A percentile compares a stretch with the other conserved stretches of the same genome.
Evolutionary conservation across 2,329 filamentous ascomycete genomes (phyloP).

Genomic region (Fusarium scirpi): DNA sequence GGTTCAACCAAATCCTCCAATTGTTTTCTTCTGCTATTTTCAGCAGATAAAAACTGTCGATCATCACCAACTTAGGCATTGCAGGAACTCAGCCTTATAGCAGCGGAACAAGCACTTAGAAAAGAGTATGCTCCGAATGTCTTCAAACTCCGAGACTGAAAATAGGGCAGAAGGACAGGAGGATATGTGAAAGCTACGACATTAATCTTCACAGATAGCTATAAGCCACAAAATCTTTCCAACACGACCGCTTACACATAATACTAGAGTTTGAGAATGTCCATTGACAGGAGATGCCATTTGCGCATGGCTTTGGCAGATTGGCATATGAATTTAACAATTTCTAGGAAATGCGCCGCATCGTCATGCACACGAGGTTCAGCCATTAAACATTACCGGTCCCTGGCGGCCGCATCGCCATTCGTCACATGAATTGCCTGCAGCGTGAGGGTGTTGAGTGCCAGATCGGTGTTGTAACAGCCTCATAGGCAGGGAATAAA

Average conservation of each 20-base stretch:
- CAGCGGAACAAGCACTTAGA: conserved; percentile 8
- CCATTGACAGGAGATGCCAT: conserved; percentile 40
- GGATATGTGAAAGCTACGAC: neutral
- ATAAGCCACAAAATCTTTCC: conserved; percentile 32
- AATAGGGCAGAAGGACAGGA: neutral
- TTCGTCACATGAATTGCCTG: conserved; percentile 25
- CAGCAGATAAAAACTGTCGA: conserved; percentile 38
- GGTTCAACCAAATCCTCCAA: conserved; percentile 5
- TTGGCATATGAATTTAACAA: conserved; percentile 36
- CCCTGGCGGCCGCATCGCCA: neutral
- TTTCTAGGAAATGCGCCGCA: conserved; percentile 14
- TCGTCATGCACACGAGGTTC: conserved; percentile 13
- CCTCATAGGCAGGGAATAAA: conserved; percentile 10
- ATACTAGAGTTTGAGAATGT: conserved; percentile 37
- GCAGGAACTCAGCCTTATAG: conserved; percentile 39
- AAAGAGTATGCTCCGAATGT: conserved; percentile 4
- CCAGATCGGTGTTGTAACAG: conserved; percentile 4
- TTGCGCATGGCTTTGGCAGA: conserved; percentile 42
- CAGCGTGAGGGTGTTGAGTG: conserved; percentile 20
- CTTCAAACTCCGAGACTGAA: conserved; percentile 5
- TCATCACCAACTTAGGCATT: conserved; percentile 28
- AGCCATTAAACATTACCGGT: neutral
- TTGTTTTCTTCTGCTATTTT: conserved; percentile 34
- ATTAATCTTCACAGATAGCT: neutral
- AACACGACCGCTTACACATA: neutral